These are phyloP conservation scores for Senecio squalidus DNA, from an alignment of 140 eudicot genomes.

Conservation along the genomic window DNA sequence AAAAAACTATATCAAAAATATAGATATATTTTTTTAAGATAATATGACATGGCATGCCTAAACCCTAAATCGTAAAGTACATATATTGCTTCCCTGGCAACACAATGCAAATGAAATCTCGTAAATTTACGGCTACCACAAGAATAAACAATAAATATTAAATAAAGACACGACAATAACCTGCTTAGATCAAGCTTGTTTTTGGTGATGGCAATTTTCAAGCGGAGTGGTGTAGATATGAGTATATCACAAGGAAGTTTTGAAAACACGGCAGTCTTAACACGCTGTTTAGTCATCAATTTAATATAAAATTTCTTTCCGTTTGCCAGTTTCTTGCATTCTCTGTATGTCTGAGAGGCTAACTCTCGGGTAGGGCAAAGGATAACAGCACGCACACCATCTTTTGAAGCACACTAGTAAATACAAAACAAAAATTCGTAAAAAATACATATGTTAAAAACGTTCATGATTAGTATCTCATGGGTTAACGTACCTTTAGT, in stretches of 20 bases:
- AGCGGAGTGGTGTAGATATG: slow-evolving; percentile 82
- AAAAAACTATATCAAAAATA: no score
- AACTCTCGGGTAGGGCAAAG: slow-evolving; percentile 91
- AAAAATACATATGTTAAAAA: slow-evolving; percentile 11
- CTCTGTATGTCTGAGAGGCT: slow-evolving; percentile 93
- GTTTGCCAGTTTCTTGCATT: slow-evolving; percentile 78
- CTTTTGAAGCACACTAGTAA: slow-evolving; percentile 72
- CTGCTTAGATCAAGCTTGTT: slow-evolving; percentile 88
- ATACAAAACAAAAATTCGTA: slow-evolving; percentile 3
- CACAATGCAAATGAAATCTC: no score
- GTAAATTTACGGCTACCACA: no score
- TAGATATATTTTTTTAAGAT: no score
- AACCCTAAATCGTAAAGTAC: no score
- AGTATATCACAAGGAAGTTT: slow-evolving; percentile 78
- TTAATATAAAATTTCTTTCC: slow-evolving; percentile 82
- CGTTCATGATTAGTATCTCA: neutral
- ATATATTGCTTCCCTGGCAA: no score
- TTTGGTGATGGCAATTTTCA: slow-evolving; percentile 57
- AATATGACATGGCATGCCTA: no score
- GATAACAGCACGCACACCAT: slow-evolving; percentile 80
- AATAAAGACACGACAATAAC: slow-evolving; percentile 28
- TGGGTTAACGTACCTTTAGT: slow-evolving; percentile 80
- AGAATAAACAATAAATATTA: neutral
- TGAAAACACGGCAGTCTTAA: slow-evolving; percentile 67
- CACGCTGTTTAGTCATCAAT: slow-evolving; percentile 87